Evolutionary conservation across 2,329 filamentous ascomycete species (phyloP), one percentile per base, ranked within the genome.

Genomic region (Hymenoscyphus infarciens): DNA sequence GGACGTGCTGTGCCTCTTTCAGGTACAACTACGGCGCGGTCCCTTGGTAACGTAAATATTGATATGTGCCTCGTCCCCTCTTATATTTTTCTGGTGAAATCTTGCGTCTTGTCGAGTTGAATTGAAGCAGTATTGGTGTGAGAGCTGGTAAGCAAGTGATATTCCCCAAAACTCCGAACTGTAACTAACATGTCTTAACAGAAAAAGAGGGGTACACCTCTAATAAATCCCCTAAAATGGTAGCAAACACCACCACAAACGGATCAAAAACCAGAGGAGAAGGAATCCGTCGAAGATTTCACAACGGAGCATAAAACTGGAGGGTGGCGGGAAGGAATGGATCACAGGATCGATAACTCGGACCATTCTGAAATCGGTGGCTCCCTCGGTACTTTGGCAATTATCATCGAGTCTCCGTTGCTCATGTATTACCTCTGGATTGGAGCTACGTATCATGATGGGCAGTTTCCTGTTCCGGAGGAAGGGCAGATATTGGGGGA

Each of bases 381-480:
- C 63, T 87, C 91, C 2, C 74, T 83, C n/a, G 94, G 95, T 61
- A 89, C 93, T 52, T 78, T 84, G 15, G 80, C 84, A 68, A 92
- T 97, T 85, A 98, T 98, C 91, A 83, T 92, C 66, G 86, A 89
- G 56, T 98, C 98, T 77, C 95, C 95, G n/a, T 66, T 88, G 45
- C 83, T 99, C 70, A 98, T 98, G 94, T 97, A 92, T 84, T 98
- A 97, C 80, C 97, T 98, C 93, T 98, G 93, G 92, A 88, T 96
- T 76, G 95, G 95, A 59, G 90, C 94, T 35, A 93, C 88, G 57
- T 97, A 94, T 79, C 98, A 97, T 78, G 81, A 92, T 74, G 94
- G 94, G 69, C 87, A 90, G 66, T 81, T 96, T 59, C 95, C 95
- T 15, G 78, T 80, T 53, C 90, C 86, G 1, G 78, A 79, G 2